Evolutionary conservation across 352 stramenopile species (phyloP), one percentile per base, ranked within the genome.

Genomic region (Phytophthora sp.): DNA sequence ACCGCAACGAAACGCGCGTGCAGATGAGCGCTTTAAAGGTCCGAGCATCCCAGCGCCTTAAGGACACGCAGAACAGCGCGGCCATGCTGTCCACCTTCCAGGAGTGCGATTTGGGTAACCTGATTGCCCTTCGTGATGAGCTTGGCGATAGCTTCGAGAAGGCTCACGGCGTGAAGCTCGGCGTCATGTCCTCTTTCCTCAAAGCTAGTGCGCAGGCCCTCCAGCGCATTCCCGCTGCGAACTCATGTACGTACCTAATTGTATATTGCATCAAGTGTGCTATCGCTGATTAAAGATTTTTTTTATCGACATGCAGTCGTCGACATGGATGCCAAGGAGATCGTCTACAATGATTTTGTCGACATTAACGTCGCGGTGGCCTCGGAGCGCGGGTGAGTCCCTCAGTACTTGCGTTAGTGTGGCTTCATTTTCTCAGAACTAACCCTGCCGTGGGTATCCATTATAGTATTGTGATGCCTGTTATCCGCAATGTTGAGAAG

Each of bases 21-120:
- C 76, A 99, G 87, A 99, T 99, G 94, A 99, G 89, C 50, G 84
- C 91, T 44, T 94, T 99, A 82, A 97, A 98, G 60, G 65, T 97
- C 55, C 95, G 96, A 53, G 94, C 98, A 41, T 97, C 97, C 11
- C 76, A 98, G 54, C 88, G 98, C 42, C 86, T 99, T 45, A 99
- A 99, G 74, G 97, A 99, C 66, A 96, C 96, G 26, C 97, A 99
- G 86, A 99, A 99, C 79, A 96, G 92, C 20, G 96, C 97, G 20
- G 98, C 98, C 26, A 99, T 99, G 89, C 85, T 99, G 10, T 99
- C 97, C 15, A 99, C 97, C 39, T 99, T 99, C 86, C 97, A 99
- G 76, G 97, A 99, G 77, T 96, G 89, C 54, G 97, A 99, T 72
- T 92, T 99, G 81, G 86, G 91, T 39, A 96, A 95, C 51, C 82